Evolutionary conservation across 2,329 filamentous ascomycete species (phyloP).

Genomic region (Trichoderma koningii): DNA sequence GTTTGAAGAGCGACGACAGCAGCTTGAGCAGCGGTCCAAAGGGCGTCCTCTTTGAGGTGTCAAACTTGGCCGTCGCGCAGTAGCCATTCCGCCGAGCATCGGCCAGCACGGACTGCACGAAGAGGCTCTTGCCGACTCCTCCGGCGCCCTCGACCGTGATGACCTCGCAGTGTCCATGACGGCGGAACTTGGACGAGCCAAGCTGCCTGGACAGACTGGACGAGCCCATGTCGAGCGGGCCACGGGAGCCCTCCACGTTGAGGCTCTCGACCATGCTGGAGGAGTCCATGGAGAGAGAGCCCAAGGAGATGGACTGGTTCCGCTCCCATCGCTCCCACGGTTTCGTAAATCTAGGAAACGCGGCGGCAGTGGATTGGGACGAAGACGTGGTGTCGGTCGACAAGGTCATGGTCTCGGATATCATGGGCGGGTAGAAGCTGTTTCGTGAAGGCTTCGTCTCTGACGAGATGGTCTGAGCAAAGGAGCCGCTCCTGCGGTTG

Average conservation of each 20-base stretch:
- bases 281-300: conserved; percentile 51
- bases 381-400: conserved; percentile 53
- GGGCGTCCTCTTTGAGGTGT: conserved; percentile 60
- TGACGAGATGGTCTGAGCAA: conserved; percentile 46
- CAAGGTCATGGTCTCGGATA: conserved; percentile 45
- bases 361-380: conserved; percentile 43
- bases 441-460: conserved; percentile 46
- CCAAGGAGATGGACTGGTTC: conserved; percentile 53
- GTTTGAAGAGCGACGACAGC: conserved; percentile 66
- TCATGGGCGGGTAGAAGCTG: conserved; percentile 45
- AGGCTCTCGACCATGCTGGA: conserved; percentile 50
- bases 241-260: conserved; percentile 47
- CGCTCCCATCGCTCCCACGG: conserved; percentile 59
- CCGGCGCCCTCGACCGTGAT: conserved; percentile 62
- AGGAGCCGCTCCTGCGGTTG: conserved; percentile 53
- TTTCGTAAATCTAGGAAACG: conserved; percentile 44
- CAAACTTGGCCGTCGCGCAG: conserved; percentile 67
- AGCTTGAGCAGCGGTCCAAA: conserved; percentile 66
- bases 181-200: conserved; percentile 59
- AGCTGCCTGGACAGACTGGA: conserved; percentile 57
- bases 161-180: conserved; percentile 65
- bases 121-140: conserved; percentile 65
- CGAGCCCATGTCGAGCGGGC: conserved; percentile 49
- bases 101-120: conserved; percentile 63
- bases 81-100: conserved; percentile 64